These are phyloP conservation scores for Raddia guianensis DNA, from an alignment of 176 grass and related monocot species.

Conservation along the genomic window DNA sequence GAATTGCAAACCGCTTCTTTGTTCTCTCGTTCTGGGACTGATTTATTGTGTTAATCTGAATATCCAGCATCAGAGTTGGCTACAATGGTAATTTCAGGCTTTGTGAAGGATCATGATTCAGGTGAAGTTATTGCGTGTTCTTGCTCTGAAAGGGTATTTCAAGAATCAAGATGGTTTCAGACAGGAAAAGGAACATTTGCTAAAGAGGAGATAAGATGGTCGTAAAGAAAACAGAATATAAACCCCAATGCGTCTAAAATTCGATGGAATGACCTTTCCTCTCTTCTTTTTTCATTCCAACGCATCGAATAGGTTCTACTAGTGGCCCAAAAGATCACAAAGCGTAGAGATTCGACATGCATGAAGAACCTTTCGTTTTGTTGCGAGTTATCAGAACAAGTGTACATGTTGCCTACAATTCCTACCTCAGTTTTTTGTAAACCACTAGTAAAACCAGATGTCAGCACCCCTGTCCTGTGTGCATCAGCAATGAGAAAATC, in stretches of 20 bases:
- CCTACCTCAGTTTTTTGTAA: background rate
- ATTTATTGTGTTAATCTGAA: background rate
- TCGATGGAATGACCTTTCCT: too few species aligned
- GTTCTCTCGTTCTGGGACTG: background rate
- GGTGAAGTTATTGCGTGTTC: background rate
- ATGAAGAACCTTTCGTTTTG: too few species aligned
- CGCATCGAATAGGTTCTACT: too few species aligned
- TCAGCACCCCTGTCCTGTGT: constrained; percentile 9
- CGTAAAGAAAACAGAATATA: too few species aligned
- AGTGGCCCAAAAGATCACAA: too few species aligned
- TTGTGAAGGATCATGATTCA: background rate
- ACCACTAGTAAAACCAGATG: background rate
- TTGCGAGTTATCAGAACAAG: too few species aligned
- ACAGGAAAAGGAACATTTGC: background rate
- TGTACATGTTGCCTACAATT: background rate
- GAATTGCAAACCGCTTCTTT: background rate
- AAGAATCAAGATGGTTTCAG: background rate
- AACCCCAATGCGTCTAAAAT: too few species aligned
- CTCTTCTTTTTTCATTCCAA: too few species aligned
- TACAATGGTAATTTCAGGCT: background rate
- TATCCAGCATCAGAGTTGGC: background rate
- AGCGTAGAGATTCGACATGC: too few species aligned
- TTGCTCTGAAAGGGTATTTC: background rate
- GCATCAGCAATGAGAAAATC: constrained; percentile 24
- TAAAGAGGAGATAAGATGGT: background rate